Evolutionary conservation across 2,329 filamentous ascomycete genomes (phyloP), one percentile per base, ranked within the genome.

Genomic region (Diplocarpon mali): DNA sequence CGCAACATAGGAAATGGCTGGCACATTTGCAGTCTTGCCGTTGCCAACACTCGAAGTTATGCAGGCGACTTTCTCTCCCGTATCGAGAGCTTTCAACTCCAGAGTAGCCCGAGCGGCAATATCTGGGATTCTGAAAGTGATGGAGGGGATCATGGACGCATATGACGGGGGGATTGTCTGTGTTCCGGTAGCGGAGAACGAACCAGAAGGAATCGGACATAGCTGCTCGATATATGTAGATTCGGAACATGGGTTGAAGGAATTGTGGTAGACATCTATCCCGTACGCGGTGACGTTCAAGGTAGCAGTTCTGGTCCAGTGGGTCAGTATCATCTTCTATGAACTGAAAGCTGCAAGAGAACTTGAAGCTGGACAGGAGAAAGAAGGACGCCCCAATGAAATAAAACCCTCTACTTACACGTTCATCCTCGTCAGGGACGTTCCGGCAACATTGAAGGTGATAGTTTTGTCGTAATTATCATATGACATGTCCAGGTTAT

Each of bases 41-140:
- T 98, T 98, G 52, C 76, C 78, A 46, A 98, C 80, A 35, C 77
- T 69, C 0, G 89, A 88, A 56, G 83, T 69, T 40, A 96, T 80
- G 64, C 92, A 98, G 16, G 87, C 89, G 8, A 95, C 73, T 35
- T 81, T 71, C 29, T 73, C 58, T 32, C 71, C 72, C 4, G 67
- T 69, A 28, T 82, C 76, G 32, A 76, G 65, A 4, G 76, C 67
- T 48, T 73, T 79, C 37, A 98, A 73, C 60, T 86, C 69, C 51
- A 98, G 69, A 36, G 80, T 92, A 29, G 89, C 92, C 57, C 82
- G 67, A 31, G 90, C 90, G 44, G 90, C 82, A 55, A 98, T 83
- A 62, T 98, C 89, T 40, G 92, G 92, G 28, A 98, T 72, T 49
- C 77, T 75, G 67, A 95, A 98, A 11, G 90, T 90, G 53, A 98